Conservation (phyloP, 257 asterid species). For the Fraxinus anomala region DNA sequence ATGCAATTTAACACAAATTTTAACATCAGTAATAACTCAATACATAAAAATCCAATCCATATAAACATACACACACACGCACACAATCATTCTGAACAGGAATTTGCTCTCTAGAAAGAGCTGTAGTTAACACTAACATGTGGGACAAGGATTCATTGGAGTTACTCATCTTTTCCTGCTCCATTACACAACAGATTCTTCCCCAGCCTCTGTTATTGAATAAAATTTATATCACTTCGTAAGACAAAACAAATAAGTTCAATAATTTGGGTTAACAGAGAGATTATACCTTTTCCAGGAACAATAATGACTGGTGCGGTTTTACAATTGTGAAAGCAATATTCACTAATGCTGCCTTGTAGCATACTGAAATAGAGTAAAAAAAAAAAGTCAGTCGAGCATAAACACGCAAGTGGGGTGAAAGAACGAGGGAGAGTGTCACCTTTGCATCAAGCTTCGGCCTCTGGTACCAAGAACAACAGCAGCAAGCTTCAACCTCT, state of each 20-base stretch:
- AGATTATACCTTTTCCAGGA: constrained; percentile 52
- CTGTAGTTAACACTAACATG: neutral
- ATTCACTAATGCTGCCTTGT: constrained; percentile 58
- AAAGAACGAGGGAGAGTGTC: neutral
- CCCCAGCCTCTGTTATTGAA: constrained; percentile 48
- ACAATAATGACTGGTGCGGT: constrained; percentile 54
- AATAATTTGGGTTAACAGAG: neutral
- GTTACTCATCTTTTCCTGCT: neutral
- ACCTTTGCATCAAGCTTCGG: constrained; percentile 78
- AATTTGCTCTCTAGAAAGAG: neutral
- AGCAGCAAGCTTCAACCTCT: constrained; percentile 85
- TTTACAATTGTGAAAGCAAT: constrained; percentile 62
- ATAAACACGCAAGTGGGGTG: neutral
- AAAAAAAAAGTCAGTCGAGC: constrained; percentile 5
- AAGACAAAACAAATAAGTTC: neutral
- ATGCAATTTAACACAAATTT: neutral
- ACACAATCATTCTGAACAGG: neutral
- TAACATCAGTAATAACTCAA: neutral
- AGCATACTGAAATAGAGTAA: constrained; percentile 39
- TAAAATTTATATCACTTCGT: constrained; percentile 6
- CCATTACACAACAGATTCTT: constrained; percentile 42
- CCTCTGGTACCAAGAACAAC: constrained; percentile 92
- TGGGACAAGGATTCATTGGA: neutral
- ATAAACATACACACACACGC: neutral
- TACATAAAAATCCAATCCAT: neutral